phyloP scores from a whole-genome alignment of 2,329 filamentous ascomycete genomes.

The Claviceps cyperi region DNA sequence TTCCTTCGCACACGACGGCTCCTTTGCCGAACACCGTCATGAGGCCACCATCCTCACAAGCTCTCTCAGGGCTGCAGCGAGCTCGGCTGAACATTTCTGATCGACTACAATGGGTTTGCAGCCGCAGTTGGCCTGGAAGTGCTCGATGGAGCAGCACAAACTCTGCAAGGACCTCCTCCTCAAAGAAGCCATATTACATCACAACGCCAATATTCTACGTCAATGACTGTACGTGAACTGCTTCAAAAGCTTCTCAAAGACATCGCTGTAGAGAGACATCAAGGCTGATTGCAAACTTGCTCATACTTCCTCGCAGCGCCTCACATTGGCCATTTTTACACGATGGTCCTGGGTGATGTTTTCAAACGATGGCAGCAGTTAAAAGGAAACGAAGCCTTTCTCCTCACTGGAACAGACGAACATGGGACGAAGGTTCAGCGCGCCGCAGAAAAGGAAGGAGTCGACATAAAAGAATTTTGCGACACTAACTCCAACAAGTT shows the following conservation, averaged over 20 bases:
- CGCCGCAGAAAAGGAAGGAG: slow-evolving; percentile 57
- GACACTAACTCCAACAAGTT: slow-evolving; percentile 74
- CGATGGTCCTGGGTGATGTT: slow-evolving; percentile 80
- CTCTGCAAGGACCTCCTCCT: slow-evolving; percentile 3
- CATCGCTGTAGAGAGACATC: neutral
- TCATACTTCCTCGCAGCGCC: slow-evolving; percentile 42
- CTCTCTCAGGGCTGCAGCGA: slow-evolving; percentile 12
- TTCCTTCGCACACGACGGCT: neutral
- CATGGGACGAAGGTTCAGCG: slow-evolving; percentile 96
- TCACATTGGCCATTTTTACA: slow-evolving; percentile 89
- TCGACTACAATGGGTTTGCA: slow-evolving; percentile 14
- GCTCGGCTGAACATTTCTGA: slow-evolving; percentile 8
- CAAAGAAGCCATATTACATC: slow-evolving; percentile 74
- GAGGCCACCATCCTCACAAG: slow-evolving; percentile 15
- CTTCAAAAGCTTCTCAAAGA: too few relatives aligned
- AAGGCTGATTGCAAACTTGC: neutral
- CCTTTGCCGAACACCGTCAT: slow-evolving; percentile 9
- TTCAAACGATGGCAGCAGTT: slow-evolving; percentile 83
- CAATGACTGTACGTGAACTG: slow-evolving; percentile 57
- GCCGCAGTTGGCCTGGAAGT: slow-evolving; percentile 14
- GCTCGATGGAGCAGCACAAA: slow-evolving; percentile 20
- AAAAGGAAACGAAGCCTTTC: slow-evolving; percentile 52
- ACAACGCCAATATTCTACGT: slow-evolving; percentile 98
- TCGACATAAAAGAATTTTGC: slow-evolving; percentile 72
- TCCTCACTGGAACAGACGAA: slow-evolving; percentile 90